These are phyloP conservation scores for Eremothecium coryli DNA, from an alignment of 1,139 yeast genomes.

Conservation along the genomic window DNA sequence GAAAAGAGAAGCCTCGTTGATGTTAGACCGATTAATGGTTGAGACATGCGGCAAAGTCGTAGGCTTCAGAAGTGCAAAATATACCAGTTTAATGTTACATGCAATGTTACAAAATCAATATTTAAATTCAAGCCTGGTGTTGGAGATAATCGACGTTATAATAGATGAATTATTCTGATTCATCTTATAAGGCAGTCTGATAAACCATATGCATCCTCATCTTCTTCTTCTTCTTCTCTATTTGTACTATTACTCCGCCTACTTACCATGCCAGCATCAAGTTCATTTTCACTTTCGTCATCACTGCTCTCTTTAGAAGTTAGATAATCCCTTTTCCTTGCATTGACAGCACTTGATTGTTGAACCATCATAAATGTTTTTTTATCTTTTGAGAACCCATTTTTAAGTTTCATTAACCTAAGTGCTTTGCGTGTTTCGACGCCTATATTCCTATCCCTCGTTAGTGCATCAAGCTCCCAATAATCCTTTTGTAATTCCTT, in stretches of 20 bases:
- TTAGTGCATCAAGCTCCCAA: slow-evolving; percentile 14
- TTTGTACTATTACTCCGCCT: background rate
- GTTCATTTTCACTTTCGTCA: slow-evolving; percentile 9
- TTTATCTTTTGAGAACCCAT: slow-evolving; percentile 16
- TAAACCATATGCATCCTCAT: slow-evolving; percentile 6
- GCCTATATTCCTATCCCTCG: slow-evolving; percentile 16
- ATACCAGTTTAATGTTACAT: slow-evolving; percentile 54
- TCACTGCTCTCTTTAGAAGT: slow-evolving; percentile 6
- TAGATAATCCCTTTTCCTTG: background rate
- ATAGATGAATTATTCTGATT: slow-evolving; percentile 12
- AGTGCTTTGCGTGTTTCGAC: slow-evolving; percentile 16
- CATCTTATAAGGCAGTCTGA: slow-evolving; percentile 2
- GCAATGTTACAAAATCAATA: slow-evolving; percentile 66
- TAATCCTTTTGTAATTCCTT: slow-evolving; percentile 13
- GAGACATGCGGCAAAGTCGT: slow-evolving; percentile 69
- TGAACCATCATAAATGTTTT: slow-evolving; percentile 22
- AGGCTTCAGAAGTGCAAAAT: slow-evolving; percentile 55
- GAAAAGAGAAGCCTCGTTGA: slow-evolving; percentile 48
- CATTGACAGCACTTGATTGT: background rate
- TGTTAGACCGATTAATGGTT: slow-evolving; percentile 48
- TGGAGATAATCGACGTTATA: slow-evolving; percentile 45
- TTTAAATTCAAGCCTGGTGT: slow-evolving; percentile 55
- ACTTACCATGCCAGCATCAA: background rate
- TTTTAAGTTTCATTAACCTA: slow-evolving; percentile 12
- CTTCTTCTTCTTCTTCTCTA: slow-evolving; percentile 2